Evolutionary conservation across 768 basidiomycete genomes (phyloP).

Genomic region (Sarcodon aspratus): DNA sequence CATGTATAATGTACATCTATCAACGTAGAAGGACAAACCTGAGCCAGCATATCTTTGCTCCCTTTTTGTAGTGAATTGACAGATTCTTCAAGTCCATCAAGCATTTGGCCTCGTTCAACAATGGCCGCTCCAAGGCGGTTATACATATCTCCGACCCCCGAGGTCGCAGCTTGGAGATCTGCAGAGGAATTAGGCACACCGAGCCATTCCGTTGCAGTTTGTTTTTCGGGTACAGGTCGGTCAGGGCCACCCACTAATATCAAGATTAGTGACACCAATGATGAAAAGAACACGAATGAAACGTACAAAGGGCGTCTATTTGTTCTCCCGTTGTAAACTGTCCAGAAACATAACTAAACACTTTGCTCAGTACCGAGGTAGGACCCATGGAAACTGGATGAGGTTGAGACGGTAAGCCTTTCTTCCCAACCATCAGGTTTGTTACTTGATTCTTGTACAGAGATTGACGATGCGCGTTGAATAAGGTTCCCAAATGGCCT

Average conservation of each 20-base stretch:
- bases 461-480: conserved; percentile 36
- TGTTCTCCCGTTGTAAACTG: conserved; percentile 43
- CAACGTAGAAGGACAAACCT: conserved; percentile 26
- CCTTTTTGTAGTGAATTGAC: conserved; percentile 57
- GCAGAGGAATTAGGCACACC: conserved; percentile 6
- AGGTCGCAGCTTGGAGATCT: conserved; percentile 6
- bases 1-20: not conserved
- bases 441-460: conserved; percentile 37
- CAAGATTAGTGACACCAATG: not conserved
- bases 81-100: conserved; percentile 48
- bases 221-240: conserved; percentile 34
- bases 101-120: conserved; percentile 54
- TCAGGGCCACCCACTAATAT: conserved; percentile 53
- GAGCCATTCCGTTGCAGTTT: conserved; percentile 4
- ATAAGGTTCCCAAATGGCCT: conserved; percentile 44
- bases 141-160: conserved; percentile 16
- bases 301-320: conserved; percentile 47
- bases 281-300: not conserved
- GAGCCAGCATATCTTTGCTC: conserved; percentile 51
- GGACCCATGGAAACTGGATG: conserved; percentile 52
- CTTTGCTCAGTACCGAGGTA: conserved; percentile 37
- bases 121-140: conserved; percentile 32
- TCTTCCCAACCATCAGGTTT: conserved; percentile 32
- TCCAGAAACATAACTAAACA: conserved; percentile 31
- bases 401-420: conserved; percentile 41